These are phyloP conservation scores for Arachis stenosperma DNA, from an alignment of 306 rosid species.

Conservation along the genomic window DNA sequence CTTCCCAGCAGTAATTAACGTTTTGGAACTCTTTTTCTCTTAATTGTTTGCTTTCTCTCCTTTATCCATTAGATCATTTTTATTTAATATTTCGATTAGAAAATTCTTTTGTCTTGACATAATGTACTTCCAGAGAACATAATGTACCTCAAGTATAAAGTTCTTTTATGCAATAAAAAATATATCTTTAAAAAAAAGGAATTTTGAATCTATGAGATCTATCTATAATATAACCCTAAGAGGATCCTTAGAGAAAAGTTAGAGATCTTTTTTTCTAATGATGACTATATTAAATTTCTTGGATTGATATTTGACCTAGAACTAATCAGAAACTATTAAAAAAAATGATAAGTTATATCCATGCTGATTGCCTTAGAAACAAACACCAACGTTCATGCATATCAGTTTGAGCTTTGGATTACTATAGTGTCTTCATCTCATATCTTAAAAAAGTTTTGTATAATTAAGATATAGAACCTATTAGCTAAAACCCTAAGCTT, in stretches of 20 bases:
- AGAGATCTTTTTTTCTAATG: slow-evolving; percentile 10
- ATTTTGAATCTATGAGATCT: slow-evolving; percentile 4
- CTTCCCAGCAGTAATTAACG: no score
- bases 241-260: slow-evolving; percentile 5
- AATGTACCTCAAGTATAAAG: no score
- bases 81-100: no score
- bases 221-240: slow-evolving; percentile 21
- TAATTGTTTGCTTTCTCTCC: no score
- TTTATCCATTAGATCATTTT: no score
- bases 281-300: background rate
- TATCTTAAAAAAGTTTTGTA: no score
- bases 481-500: slow-evolving; percentile 1
- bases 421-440: background rate
- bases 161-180: slow-evolving; percentile 23
- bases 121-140: no score
- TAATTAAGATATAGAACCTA: background rate
- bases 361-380: background rate
- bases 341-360: slow-evolving; percentile 7
- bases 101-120: no score
- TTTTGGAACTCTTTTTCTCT: no score
- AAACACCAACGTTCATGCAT: background rate
- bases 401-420: background rate
- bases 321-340: slow-evolving; percentile 17
- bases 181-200: slow-evolving; percentile 35
- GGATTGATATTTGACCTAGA: slow-evolving; percentile 31